Evolutionary conservation across 2,329 filamentous ascomycete genomes (phyloP).

Genomic region (Macroventuria anomochaeta): DNA sequence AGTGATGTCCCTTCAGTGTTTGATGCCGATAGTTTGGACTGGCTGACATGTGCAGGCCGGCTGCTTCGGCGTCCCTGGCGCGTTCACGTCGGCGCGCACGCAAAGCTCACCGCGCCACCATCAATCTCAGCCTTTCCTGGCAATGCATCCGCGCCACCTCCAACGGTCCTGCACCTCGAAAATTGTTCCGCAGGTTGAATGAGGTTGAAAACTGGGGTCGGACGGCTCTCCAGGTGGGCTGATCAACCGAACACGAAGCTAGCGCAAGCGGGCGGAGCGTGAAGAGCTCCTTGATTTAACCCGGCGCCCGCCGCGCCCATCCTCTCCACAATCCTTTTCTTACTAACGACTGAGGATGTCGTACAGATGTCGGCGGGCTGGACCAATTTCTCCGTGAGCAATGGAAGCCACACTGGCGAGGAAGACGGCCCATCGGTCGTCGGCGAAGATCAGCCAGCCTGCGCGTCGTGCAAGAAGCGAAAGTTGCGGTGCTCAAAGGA

Average conservation of each 20-base stretch:
- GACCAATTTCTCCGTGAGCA: slow-evolving; percentile 42
- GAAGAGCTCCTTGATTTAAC: slow-evolving; percentile 30
- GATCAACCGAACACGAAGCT: slow-evolving; percentile 29
- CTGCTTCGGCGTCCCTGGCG: not conserved
- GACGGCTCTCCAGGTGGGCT: slow-evolving; percentile 11
- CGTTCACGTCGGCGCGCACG: not conserved
- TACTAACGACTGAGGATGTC: slow-evolving; percentile 27
- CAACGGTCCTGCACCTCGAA: slow-evolving; percentile 8
- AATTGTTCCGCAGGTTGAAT: not conserved
- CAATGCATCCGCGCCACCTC: slow-evolving; percentile 14
- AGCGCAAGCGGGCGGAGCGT: slow-evolving; percentile 35
- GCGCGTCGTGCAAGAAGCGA: slow-evolving; percentile 42
- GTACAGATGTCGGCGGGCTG: slow-evolving; percentile 42
- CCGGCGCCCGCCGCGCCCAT: slow-evolving; percentile 32
- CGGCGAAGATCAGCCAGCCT: slow-evolving; percentile 41
- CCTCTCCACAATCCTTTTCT: slow-evolving; percentile 29
- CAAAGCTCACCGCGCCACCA: not conserved
- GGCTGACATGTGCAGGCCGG: not conserved
- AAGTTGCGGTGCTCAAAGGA: slow-evolving; percentile 44
- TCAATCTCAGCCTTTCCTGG: slow-evolving; percentile 3
- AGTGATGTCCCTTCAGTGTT: not conserved
- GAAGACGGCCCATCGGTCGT: slow-evolving; percentile 34
- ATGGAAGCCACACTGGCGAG: slow-evolving; percentile 32
- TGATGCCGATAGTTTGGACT: not conserved
- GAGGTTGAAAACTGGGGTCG: slow-evolving; percentile 11